Evolutionary conservation across 306 rosid genomes (phyloP).

Genomic region (Acacia confusa): DNA sequence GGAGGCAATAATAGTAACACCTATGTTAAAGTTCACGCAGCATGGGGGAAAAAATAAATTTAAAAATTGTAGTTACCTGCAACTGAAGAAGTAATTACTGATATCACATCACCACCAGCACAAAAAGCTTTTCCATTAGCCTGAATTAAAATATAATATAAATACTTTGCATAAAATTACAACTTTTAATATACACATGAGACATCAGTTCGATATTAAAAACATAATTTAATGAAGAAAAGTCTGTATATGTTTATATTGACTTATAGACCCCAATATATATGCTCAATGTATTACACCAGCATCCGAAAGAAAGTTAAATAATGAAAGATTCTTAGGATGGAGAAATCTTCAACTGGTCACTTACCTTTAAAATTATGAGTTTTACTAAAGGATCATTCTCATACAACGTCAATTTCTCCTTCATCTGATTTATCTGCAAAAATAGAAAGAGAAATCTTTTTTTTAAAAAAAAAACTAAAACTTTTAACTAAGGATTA

Average conservation of each 20-base stretch:
- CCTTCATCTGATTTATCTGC: background rate
- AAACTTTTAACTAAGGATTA: too few relatives aligned
- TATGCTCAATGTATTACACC: too few relatives aligned
- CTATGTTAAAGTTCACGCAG: too few relatives aligned
- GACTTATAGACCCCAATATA: too few relatives aligned
- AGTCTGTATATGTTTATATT: background rate
- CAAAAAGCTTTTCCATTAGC: background rate
- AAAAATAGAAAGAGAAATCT: background rate
- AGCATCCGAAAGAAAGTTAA: too few relatives aligned
- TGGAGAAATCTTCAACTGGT: background rate
- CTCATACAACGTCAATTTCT: constrained; percentile 26
- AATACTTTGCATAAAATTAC: background rate
- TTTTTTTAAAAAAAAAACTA: too few relatives aligned
- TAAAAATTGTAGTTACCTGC: background rate
- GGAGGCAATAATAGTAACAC: too few relatives aligned
- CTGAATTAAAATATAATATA: background rate
- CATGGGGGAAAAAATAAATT: too few relatives aligned
- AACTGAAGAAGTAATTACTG: background rate
- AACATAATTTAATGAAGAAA: background rate
- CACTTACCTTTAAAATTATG: constrained; percentile 31
- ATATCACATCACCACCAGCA: background rate
- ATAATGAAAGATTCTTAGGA: too few relatives aligned
- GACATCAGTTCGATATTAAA: background rate
- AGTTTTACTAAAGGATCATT: constrained; percentile 20
- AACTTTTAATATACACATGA: background rate